phyloP scores from a whole-genome alignment of 164 flowering plant genomes.

The Magnolia changhungtana region DNA sequence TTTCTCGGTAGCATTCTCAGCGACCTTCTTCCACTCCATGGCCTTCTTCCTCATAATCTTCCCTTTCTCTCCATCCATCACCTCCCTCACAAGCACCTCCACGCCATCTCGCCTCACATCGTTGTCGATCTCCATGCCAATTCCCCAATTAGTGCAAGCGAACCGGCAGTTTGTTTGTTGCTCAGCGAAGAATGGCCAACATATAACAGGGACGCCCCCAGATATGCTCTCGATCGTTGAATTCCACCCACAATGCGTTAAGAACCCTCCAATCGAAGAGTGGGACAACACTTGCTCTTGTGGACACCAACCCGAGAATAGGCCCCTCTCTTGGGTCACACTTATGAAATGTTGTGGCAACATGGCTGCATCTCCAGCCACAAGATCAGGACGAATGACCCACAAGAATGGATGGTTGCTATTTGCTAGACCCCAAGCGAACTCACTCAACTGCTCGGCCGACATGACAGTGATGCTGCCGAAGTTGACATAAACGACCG shows the following conservation, averaged over 20 bases:
- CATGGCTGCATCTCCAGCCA: constrained; percentile 25
- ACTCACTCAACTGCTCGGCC: constrained; percentile 24
- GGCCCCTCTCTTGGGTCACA: constrained; percentile 26
- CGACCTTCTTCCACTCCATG: constrained; percentile 16
- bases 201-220: constrained; percentile 32
- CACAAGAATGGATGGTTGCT: constrained; percentile 33
- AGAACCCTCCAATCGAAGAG: constrained; percentile 31
- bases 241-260: constrained; percentile 49
- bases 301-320: constrained; percentile 29
- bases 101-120: constrained; percentile 28
- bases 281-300: constrained; percentile 37
- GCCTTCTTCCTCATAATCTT: constrained; percentile 10
- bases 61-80: constrained; percentile 32
- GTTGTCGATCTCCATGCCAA: constrained; percentile 33
- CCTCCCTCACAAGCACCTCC: constrained; percentile 16
- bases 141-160: constrained; percentile 25
- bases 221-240: constrained; percentile 33
- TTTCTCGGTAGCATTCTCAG: constrained; percentile 7
- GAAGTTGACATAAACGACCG: constrained; percentile 35
- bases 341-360: constrained; percentile 21
- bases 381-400: constrained; percentile 36
- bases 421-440: constrained; percentile 43
- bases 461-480: constrained; percentile 33
- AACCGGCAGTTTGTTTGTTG: constrained; percentile 33
- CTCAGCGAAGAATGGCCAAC: constrained; percentile 40